phyloP scores from a whole-genome alignment of 2,329 filamentous ascomycete species.

The Pestalotiopsis sp. region DNA sequence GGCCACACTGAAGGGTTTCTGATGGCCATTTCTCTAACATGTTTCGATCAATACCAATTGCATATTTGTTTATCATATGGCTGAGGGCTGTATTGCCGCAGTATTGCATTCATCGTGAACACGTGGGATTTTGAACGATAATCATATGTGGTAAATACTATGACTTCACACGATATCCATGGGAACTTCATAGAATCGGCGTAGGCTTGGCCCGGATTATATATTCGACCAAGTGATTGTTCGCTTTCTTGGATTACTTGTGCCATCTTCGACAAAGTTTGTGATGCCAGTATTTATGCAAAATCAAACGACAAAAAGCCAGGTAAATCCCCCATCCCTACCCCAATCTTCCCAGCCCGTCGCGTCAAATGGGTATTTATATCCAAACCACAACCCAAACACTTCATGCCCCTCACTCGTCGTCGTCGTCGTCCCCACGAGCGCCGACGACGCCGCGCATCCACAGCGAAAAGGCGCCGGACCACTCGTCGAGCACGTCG shows the following conservation, averaged over 20 bases:
- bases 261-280: too few species aligned
- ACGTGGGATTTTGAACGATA: too few species aligned
- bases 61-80: not conserved
- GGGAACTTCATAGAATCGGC: too few species aligned
- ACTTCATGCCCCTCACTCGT: not conserved
- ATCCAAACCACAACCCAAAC: not conserved
- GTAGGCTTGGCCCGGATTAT: too few species aligned
- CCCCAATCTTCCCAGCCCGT: not conserved
- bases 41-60: not conserved
- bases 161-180: not conserved
- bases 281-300: too few species aligned
- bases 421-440: not conserved
- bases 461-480: slow-evolving; percentile 26
- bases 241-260: too few species aligned
- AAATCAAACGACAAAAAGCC: too few species aligned
- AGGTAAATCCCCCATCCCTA: too few species aligned
- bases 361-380: not conserved
- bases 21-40: not conserved
- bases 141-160: too few species aligned
- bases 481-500: slow-evolving; percentile 44
- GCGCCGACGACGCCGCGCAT: not conserved
- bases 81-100: too few species aligned
- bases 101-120: too few species aligned
- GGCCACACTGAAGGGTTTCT: not conserved
- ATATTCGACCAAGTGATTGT: too few species aligned